Evolutionary conservation across 2,329 filamentous ascomycete species (phyloP), one percentile per base, ranked within the genome.

Genomic region (Claviceps pazoutovae): DNA sequence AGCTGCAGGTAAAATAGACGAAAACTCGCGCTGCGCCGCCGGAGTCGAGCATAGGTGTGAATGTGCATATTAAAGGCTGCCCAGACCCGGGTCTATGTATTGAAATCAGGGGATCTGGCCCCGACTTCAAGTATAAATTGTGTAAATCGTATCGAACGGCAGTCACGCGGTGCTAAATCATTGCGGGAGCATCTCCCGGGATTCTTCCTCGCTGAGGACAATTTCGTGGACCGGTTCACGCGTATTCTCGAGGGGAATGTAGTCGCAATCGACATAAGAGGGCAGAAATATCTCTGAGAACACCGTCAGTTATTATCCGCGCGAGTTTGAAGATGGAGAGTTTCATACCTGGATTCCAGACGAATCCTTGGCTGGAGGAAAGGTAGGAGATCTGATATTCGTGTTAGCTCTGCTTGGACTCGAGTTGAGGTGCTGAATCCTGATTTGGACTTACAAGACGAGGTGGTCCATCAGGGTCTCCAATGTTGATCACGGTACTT

Each of bases 211-310:
- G 59, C 78, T 88, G 52, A 91, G 72, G 52, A 79, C 72, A 58
- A 91, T 89, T 63, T 91, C 86, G 67, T 86, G 74, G 48, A 91
- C 84, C 1, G 85, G 84, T 57, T 90, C 86, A 61, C 82, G 82
- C 58, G 80, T 80, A 64, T 84, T 81, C 66, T 89, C 84, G 61
- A 90, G 76, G 43, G 86, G 84, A 39, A 81, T 76, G 63, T 86
- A 86, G 59, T 88, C 83, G 71, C 78, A 81, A 66, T 87, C 83
- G 60, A 84, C 71, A 64, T 88, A 88, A 7, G 84, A 87, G 1
- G 86, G 86, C 1, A 90, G 76, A 68, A 90, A 90, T 66, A 90
- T 86, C 64, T 90, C 86, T 84, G 9, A 36, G 9, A 11, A 19
- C 7, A 2, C 16, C n/a, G 30, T 53, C 34, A 51, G 55, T 57